phyloP scores from a whole-genome alignment of 768 basidiomycete species.

The Amanita rubescens region DNA sequence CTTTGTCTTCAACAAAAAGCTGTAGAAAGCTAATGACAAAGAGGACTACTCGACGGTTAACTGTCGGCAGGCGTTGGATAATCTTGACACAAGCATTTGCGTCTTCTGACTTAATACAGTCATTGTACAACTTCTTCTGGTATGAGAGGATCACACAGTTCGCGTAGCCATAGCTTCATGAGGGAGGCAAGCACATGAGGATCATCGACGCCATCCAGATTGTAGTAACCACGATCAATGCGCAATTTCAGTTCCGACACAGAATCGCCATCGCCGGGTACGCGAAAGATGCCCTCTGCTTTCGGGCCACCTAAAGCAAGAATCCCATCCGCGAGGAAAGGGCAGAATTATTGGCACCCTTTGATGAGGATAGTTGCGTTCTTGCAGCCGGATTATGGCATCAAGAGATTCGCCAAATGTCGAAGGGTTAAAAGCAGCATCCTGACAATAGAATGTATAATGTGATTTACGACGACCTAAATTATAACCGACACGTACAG shows the following conservation, averaged over 20 bases:
- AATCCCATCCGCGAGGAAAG: slow-evolving; percentile 89
- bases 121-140: slow-evolving; percentile 90
- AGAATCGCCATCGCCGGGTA: slow-evolving; percentile 85
- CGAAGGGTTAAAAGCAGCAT: slow-evolving; percentile 92
- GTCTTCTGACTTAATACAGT: slow-evolving; percentile 69
- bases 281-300: slow-evolving; percentile 87
- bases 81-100: slow-evolving; percentile 67
- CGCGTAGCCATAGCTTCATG: slow-evolving; percentile 90
- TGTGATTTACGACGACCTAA: not conserved
- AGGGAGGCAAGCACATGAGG: slow-evolving; percentile 86
- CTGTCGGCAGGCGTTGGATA: slow-evolving; percentile 71
- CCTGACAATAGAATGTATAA: slow-evolving; percentile 32
- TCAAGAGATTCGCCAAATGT: slow-evolving; percentile 90
- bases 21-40: slow-evolving; percentile 91
- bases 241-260: slow-evolving; percentile 85
- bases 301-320: slow-evolving; percentile 81
- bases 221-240: slow-evolving; percentile 89
- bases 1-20: slow-evolving; percentile 74
- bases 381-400: slow-evolving; percentile 76
- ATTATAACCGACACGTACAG: slow-evolving; percentile 36
- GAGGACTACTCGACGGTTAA: slow-evolving; percentile 79
- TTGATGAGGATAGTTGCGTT: slow-evolving; percentile 76
- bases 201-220: slow-evolving; percentile 83
- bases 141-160: slow-evolving; percentile 86
- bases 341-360: slow-evolving; percentile 89